phyloP scores from a whole-genome alignment of 352 stramenopile genomes.

The Phytophthora agathidicida region DNA sequence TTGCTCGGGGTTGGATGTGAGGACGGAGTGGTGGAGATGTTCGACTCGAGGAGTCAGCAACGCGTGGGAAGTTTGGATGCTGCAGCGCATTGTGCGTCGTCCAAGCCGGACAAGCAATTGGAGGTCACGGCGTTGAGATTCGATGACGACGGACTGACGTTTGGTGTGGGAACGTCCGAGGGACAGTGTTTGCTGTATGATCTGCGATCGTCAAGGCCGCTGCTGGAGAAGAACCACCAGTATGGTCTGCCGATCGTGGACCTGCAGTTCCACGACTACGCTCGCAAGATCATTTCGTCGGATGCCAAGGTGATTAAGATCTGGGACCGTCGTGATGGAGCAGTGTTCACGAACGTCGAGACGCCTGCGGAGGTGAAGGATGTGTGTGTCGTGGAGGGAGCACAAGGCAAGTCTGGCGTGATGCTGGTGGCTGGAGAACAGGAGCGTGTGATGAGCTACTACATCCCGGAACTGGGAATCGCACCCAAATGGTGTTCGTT shows the following conservation, averaged over 20 bases:
- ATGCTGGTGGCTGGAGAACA: constrained; percentile 97
- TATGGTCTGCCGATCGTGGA: constrained; percentile 97
- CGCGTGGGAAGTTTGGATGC: constrained; percentile 74
- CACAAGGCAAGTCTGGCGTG: constrained; percentile 93
- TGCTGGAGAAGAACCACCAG: constrained; percentile 97
- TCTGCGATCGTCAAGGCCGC: constrained; percentile 93
- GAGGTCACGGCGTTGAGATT: constrained; percentile 96
- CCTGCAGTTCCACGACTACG: constrained; percentile 93
- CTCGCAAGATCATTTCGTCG: constrained; percentile 92
- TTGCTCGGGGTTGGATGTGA: constrained; percentile 92
- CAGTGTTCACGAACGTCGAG: constrained; percentile 97
- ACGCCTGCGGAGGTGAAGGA: constrained; percentile 95
- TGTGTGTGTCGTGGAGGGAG: constrained; percentile 94
- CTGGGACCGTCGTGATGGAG: constrained; percentile 93
- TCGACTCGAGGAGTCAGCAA: constrained; percentile 90
- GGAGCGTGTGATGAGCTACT: constrained; percentile 98
- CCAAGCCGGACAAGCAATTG: constrained; percentile 41
- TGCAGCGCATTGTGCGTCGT: constrained; percentile 33
- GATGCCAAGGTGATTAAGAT: constrained; percentile 99
- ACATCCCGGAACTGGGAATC: constrained; percentile 96
- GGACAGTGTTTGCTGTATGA: constrained; percentile 97
- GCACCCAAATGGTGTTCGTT: constrained; percentile 99
- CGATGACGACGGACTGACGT: constrained; percentile 93
- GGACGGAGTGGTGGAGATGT: constrained; percentile 96
- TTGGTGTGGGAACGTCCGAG: constrained; percentile 94